These are phyloP conservation scores for Pythium volutum DNA, from an alignment of 352 stramenopile species.

Conservation along the genomic window DNA sequence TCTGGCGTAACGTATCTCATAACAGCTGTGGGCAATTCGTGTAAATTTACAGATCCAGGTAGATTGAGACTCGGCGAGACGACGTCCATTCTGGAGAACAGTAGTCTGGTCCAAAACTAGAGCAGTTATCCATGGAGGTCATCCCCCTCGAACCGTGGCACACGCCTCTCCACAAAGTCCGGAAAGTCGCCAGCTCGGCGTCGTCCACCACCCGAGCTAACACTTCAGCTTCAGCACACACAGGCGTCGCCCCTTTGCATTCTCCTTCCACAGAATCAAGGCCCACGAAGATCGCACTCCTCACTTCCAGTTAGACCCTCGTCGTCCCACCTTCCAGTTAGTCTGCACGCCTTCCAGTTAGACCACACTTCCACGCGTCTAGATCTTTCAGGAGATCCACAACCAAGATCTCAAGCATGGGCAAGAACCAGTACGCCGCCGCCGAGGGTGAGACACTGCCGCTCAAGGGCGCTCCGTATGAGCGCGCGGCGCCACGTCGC, in stretches of 20 bases:
- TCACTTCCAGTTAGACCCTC: neutral
- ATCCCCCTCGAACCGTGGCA: neutral
- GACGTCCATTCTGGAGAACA: neutral
- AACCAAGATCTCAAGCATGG: slow-evolving; percentile 5
- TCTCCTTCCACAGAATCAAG: neutral
- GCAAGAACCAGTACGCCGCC: slow-evolving; percentile 40
- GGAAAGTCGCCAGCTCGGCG: neutral
- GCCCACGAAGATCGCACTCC: neutral
- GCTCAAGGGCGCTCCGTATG: slow-evolving; percentile 33
- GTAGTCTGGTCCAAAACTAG: neutral
- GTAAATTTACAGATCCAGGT: neutral
- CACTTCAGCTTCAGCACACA: neutral
- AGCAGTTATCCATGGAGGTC: neutral
- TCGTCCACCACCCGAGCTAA: neutral
- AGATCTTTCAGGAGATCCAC: neutral
- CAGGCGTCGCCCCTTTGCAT: no score
- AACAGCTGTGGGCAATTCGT: no score
- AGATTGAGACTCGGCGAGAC: neutral
- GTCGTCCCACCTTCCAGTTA: no score
- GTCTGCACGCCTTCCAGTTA: no score
- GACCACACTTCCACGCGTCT: neutral
- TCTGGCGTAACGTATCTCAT: neutral
- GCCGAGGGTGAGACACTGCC: slow-evolving; percentile 52
- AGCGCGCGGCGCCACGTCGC: slow-evolving; percentile 35
- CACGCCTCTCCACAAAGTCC: neutral